Evolutionary conservation across 305 asterid genomes (phyloP).

Genomic region (Striga hermonthica): DNA sequence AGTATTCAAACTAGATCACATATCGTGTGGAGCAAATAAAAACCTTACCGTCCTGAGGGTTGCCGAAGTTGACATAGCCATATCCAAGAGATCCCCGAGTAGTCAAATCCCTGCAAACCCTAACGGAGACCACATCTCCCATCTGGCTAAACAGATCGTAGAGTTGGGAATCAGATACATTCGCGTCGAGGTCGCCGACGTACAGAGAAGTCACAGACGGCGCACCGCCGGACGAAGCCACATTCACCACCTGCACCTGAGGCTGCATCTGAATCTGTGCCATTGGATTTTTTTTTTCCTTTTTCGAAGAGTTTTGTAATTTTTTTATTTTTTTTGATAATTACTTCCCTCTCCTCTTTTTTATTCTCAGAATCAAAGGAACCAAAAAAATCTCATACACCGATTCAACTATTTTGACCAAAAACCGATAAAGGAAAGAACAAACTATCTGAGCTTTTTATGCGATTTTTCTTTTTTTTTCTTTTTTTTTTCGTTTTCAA

Average conservation of each 20-base stretch:
- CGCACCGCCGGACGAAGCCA: slow-evolving; percentile 41
- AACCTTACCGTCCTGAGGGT: slow-evolving; percentile 67
- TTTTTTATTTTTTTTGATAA: slow-evolving; percentile 40
- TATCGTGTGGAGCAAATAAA: slow-evolving; percentile 5
- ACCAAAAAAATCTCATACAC: slow-evolving; percentile 23
- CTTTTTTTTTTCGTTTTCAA: slow-evolving; percentile 33
- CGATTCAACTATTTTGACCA: slow-evolving; percentile 27
- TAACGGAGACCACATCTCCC: slow-evolving; percentile 86
- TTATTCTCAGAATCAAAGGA: slow-evolving; percentile 48
- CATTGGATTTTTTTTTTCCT: slow-evolving; percentile 49
- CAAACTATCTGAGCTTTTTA: slow-evolving; percentile 32
- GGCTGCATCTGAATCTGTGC: slow-evolving; percentile 83
- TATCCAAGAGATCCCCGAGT: slow-evolving; percentile 83
- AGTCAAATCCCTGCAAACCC: slow-evolving; percentile 90
- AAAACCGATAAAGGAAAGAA: slow-evolving; percentile 26
- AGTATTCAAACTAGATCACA: neutral
- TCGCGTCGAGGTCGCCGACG: slow-evolving; percentile 85
- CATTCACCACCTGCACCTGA: slow-evolving; percentile 46
- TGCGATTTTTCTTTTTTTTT: slow-evolving; percentile 34
- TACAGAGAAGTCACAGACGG: slow-evolving; percentile 86
- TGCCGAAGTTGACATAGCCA: slow-evolving; percentile 86
- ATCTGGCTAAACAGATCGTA: slow-evolving; percentile 85
- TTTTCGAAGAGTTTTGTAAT: slow-evolving; percentile 31
- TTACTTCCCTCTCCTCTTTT: slow-evolving; percentile 94
- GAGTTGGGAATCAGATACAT: slow-evolving; percentile 88